phyloP scores from a whole-genome alignment of 2,329 filamentous ascomycete species.

The Venturia pyrina region DNA sequence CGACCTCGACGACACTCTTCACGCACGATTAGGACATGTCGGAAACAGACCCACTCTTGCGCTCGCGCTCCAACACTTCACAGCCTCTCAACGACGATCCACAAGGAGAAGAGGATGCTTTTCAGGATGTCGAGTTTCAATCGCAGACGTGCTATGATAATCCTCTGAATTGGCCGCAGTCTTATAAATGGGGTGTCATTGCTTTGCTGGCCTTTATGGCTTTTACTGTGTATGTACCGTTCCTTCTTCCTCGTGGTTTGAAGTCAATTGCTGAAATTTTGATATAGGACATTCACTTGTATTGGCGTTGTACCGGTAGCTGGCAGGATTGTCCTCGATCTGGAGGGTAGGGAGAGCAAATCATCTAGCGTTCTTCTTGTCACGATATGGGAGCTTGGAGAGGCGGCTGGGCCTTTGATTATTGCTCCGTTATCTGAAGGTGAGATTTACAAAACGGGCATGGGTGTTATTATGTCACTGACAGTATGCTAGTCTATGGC shows the following conservation, averaged over 20 bases:
- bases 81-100: conserved; percentile 15
- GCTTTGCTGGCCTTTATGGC: conserved; percentile 24
- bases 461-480: neutral
- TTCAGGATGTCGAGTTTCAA: conserved; percentile 18
- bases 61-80: neutral
- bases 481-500: conserved; percentile 23
- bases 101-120: conserved; percentile 14
- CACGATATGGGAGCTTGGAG: conserved; percentile 40
- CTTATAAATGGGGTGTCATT: conserved; percentile 25
- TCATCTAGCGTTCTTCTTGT: conserved; percentile 28
- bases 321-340: conserved; percentile 22
- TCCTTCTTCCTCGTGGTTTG: neutral
- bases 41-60: neutral
- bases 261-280: conserved; percentile 13
- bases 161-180: conserved; percentile 22
- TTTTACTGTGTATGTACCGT: conserved; percentile 24
- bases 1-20: neutral
- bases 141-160: conserved; percentile 21
- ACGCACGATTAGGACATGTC: neutral
- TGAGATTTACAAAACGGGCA: neutral
- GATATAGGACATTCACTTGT: conserved; percentile 26
- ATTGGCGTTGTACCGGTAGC: conserved; percentile 28
- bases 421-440: conserved; percentile 35
- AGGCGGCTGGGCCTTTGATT: conserved; percentile 35
- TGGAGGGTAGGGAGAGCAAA: conserved; percentile 19